Percentiles rank a stretch among this genome's conserved stretches.
Conservation (phyloP, 768 basidiomycete species). For the Pseudohyphozyma bogoriensis region DNA sequence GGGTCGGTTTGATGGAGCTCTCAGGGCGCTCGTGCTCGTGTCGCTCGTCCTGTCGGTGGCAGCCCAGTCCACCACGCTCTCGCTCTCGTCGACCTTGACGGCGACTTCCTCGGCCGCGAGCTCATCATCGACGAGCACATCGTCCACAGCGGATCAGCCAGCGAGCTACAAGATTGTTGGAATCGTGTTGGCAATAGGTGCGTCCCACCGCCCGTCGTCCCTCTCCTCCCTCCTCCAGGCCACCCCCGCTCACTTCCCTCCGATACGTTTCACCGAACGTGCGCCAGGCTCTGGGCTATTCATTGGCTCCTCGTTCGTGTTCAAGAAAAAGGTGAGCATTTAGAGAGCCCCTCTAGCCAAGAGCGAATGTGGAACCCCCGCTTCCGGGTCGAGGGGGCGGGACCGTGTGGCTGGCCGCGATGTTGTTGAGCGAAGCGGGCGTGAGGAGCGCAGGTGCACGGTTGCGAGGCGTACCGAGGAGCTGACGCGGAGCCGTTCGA, state of each 20-base stretch:
- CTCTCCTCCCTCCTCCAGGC: background rate
- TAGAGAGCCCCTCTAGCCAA: constrained; percentile 42
- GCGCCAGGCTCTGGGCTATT: too few relatives aligned
- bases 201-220: constrained; percentile 42
- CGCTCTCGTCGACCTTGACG: background rate
- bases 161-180: constrained; percentile 41
- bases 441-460: background rate
- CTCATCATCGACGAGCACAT: background rate
- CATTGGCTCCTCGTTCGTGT: constrained; percentile 54
- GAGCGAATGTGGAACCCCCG: background rate
- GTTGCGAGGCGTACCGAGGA: background rate
- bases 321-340: constrained; percentile 92
- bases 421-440: too few relatives aligned
- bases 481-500: background rate
- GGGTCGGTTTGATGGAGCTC: too few relatives aligned
- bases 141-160: constrained; percentile 25
- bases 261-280: too few relatives aligned
- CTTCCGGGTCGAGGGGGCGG: background rate
- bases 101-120: background rate
- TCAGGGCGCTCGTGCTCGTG: too few relatives aligned
- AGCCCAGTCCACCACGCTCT: background rate
- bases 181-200: constrained; percentile 55
- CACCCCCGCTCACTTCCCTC: too few relatives aligned
- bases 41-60: too few relatives aligned
- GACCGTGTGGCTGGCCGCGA: too few relatives aligned